Base-by-base conservation (phyloP, 352 stramenopile genomes). In the Pythium brachiatum region DNA sequence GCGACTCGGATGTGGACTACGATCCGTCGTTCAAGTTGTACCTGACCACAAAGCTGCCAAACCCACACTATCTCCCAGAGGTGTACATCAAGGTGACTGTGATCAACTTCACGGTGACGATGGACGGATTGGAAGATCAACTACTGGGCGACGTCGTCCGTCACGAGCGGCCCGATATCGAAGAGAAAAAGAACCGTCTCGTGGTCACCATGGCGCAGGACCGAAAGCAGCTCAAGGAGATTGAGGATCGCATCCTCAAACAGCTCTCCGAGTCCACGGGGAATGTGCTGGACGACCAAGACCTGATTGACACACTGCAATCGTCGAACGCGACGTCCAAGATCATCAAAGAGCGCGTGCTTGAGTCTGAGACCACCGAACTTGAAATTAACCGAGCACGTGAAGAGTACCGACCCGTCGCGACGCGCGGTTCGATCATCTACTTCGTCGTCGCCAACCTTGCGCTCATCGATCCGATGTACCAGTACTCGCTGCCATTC, bases 61-160 rank as follows among this genome's bases (percentile, higher is more conserved):
- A 98, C 59, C 93, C 93, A 8, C 93, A 98, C 71, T 98, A 98
- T 61, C 69, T 98, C 8, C 94, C 94, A 0, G 94, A 98, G 31
- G 86, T 98, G 6, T 98, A 95, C 78, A 98, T 98, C 69, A 98
- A 98, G 69, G 93, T 98, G 41, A 98, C 92, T 3, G 80, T 98
- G 12, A 98, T 98, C 72, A 98, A 98, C 72, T 98, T 98, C 66
- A 98, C 93, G 1, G 91, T 98, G 47, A 98, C 94, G 16, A 97
- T 98, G 84, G 85, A 96, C 20, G 94, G 94, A 0, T 66, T 98
- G 13, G 92, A 97, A 50, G 89, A 97, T 48, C 94, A 98, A 67
- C 70, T 98, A 7, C 76, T 98, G 11, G 92, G 93, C 7, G 88
- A 95, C 32, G 92, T 97, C 1, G 94, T 98, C n/a, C 84, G 87